Conservation (phyloP, 208 protist species). For the Leishmania turanica region DNA sequence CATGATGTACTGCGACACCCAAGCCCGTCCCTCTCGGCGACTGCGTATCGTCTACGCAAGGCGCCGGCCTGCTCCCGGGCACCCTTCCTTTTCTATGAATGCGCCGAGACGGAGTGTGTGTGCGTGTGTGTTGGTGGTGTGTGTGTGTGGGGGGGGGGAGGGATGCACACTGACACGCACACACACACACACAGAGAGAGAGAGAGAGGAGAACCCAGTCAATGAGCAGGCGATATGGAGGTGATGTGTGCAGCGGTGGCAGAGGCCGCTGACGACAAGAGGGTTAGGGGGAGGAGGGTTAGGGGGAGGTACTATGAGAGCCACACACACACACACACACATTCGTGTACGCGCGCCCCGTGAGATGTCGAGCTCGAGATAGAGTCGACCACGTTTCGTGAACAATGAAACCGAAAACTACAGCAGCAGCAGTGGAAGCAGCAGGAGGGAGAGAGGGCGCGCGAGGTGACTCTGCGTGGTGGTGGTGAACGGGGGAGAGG, state of each 20-base stretch:
- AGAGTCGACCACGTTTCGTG: neutral
- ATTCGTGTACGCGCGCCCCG: too few relatives aligned
- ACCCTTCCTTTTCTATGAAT: neutral
- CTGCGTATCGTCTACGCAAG: neutral
- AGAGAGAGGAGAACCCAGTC: too few relatives aligned
- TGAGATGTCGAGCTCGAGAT: neutral
- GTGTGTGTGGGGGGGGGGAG: too few relatives aligned
- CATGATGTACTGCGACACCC: neutral
- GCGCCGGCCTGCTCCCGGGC: neutral
- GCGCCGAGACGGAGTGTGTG: neutral
- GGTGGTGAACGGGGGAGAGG: neutral
- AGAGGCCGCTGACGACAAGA: neutral
- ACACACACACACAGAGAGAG: too few relatives aligned
- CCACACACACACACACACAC: neutral
- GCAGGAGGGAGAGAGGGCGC: neutral
- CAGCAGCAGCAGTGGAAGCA: neutral
- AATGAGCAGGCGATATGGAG: too few relatives aligned
- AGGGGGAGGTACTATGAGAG: neutral
- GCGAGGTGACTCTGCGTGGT: neutral
- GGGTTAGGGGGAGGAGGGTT: neutral
- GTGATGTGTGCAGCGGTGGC: neutral
- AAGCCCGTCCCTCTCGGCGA: neutral
- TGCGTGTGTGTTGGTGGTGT: too few relatives aligned
- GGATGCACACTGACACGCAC: too few relatives aligned
- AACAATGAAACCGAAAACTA: neutral